Evolutionary conservation across 2,329 filamentous ascomycete species (phyloP), one percentile per base, ranked within the genome.

Genomic region (Aspergillus tamarii): DNA sequence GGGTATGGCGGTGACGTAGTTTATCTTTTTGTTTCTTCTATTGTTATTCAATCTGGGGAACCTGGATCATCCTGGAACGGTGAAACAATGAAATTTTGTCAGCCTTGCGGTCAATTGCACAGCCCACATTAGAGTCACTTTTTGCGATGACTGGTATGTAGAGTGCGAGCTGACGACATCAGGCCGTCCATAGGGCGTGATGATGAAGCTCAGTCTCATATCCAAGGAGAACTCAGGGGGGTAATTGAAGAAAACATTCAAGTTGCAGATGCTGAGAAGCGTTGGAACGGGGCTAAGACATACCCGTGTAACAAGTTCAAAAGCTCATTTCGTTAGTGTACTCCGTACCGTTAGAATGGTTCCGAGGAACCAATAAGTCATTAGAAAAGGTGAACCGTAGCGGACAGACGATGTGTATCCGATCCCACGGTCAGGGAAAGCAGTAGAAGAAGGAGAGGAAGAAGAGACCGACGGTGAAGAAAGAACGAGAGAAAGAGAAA

Each of bases 301-400:
- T 64, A 63, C 58, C 65, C 19, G 50, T 59, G 66, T 64, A 66
- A 57, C 32, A 46, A 36, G n/a, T 54, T 36, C 30, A 52, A 45
- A 34, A 39, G 30, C 36, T 46, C 57, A 60, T 63, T 45, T 55
- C 52, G 53, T 56, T 52, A 32, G 8, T 23, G 59, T 59, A 41
- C 39, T n/a, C 39, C 39, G 39, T 41, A 59, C 57, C 57, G 46
- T 32, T 46, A 34, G 57, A 53, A 53, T 59, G 32, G 55, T 21
- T 59, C 57, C 56, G 50, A 64, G 62, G 54, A 23, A 45, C 30
- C n/a, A 32, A 54, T 36, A 7, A 36, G n/a, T 56, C 59, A 61
- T 61, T 39, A 59, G 54, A 59, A 59, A 58, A 45, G 26, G 28
- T 11, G 21, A 57, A 55, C 34, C 26, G 28, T 46, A 48, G 45